Evolutionary conservation across 257 asterid species (phyloP).

Genomic region (Henckelia pumila): DNA sequence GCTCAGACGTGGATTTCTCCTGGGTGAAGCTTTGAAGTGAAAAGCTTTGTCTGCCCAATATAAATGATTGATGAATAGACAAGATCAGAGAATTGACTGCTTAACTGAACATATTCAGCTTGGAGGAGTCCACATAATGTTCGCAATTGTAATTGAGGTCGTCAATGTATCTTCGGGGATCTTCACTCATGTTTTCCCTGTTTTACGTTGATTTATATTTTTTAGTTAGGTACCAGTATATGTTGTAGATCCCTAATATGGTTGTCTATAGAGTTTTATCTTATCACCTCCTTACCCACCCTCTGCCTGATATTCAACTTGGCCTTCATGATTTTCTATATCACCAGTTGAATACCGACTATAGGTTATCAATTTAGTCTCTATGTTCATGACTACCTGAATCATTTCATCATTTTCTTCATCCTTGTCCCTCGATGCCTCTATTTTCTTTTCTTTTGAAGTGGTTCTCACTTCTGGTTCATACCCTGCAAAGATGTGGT

Average conservation of each 20-base stretch:
- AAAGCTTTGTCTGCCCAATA: not conserved
- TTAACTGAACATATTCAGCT: slow-evolving; percentile 12
- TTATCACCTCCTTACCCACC: slow-evolving; percentile 5
- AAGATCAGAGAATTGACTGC: slow-evolving; percentile 23
- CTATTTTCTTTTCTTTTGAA: slow-evolving; percentile 9
- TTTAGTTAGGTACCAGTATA: slow-evolving; percentile 31
- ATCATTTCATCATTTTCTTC: not conserved
- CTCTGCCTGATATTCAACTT: slow-evolving; percentile 22
- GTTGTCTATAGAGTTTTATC: not conserved
- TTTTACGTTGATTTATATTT: slow-evolving; percentile 5
- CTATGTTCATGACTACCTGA: slow-evolving; percentile 9
- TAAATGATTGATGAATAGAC: slow-evolving; percentile 22
- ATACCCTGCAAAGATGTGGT: slow-evolving; percentile 28
- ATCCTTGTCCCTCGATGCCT: slow-evolving; percentile 5
- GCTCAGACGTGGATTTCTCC: slow-evolving; percentile 19
- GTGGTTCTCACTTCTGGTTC: slow-evolving; percentile 33
- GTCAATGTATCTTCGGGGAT: slow-evolving; percentile 18
- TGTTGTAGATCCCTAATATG: slow-evolving; percentile 28
- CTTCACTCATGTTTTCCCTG: slow-evolving; percentile 23
- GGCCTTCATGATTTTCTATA: not conserved
- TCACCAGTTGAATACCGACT: slow-evolving; percentile 2
- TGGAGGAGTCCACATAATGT: slow-evolving; percentile 16
- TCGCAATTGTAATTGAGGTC: slow-evolving; percentile 11
- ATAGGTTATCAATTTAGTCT: slow-evolving; percentile 14
- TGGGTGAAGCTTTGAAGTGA: slow-evolving; percentile 22